Evolutionary conservation across 164 flowering plant species (phyloP).

Genomic region (Paratinospora sagittata): DNA sequence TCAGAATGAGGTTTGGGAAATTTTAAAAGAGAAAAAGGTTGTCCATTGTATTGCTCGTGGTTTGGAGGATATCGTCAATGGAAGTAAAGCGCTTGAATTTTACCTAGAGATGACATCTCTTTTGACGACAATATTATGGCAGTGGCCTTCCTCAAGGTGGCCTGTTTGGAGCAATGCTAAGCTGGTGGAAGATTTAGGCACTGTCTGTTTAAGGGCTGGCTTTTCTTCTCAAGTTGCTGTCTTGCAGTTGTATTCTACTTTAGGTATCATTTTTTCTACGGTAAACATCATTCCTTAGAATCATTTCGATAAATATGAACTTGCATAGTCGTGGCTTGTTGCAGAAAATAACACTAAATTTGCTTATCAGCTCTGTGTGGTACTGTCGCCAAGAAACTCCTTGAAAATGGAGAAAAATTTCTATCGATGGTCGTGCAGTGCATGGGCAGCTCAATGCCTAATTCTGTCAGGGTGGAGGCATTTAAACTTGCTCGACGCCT

Average conservation of each 20-base stretch:
- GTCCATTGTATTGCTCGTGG: conserved; percentile 30
- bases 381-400: too few relatives aligned
- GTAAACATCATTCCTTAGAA: conserved; percentile 19
- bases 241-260: too few relatives aligned
- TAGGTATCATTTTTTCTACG: conserved; percentile 50
- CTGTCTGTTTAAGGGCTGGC: conserved; percentile 14
- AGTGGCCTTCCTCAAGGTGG: conserved; percentile 66
- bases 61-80: conserved; percentile 27
- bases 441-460: too few relatives aligned
- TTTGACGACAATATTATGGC: conserved; percentile 53
- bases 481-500: too few relatives aligned
- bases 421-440: too few relatives aligned
- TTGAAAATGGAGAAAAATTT: too few relatives aligned
- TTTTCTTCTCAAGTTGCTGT: too few relatives aligned
- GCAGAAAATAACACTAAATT: conserved; percentile 8
- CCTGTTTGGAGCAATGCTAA: conserved; percentile 56
- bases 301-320: not conserved
- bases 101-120: conserved; percentile 54
- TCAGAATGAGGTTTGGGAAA: too few relatives aligned
- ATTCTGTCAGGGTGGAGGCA: too few relatives aligned
- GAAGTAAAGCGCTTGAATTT: conserved; percentile 35
- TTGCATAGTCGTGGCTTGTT: not conserved
- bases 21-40: too few relatives aligned
- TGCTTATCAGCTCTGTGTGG: conserved; percentile 62
- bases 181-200: conserved; percentile 34